Evolutionary conservation across 306 rosid genomes (phyloP), one percentile per base, ranked within the genome.

Genomic region (Sindora glabra): DNA sequence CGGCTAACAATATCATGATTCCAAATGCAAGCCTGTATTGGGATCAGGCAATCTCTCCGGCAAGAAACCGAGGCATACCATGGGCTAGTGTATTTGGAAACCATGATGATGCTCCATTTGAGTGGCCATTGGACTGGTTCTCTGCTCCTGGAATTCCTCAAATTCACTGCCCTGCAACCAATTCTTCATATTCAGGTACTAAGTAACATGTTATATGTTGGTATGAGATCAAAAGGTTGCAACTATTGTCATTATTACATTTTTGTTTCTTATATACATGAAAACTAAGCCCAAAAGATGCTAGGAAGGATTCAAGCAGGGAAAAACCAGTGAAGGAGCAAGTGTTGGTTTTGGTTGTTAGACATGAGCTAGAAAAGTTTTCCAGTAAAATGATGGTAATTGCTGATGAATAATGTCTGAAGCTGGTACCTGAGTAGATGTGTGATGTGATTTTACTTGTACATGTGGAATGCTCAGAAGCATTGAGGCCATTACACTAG

Each of bases 91-190:
- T 87, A 40, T 91, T 83, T 19, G 95, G 96, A 58, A 87, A 91
- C 65, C 97, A 87, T 42, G 96, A 87, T 47, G 97, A 91, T 72
- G 95, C 95, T 3, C 37, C 83, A 2, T 91, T 91, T 71, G 71
- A 69, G 18, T 90, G 97, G 95, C 95, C 95, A 19, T 17, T 80
- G 10, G 79, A 90, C 58, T 86, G 97, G 97, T 86, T 90, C 68
- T 84, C 83, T 17, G 6, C 80, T 1, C 74, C 79, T 24, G 94
- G 95, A 51, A 82, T 90, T 54, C 94, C 97, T 69, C 68, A 27
- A 34, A 48, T 70, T 60, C 59, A 3, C 49, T 86, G 97, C 57
- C 77, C 83, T 42, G 49, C 39, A 12, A 18, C 61, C 27, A 27
- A n/a, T 56, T 50, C 69, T 3, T 66, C 86, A 4, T 15, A 24